Percentiles rank a stretch among this genome's conserved stretches.
phyloP scores from a whole-genome alignment of 306 rosid genomes.

The Chamaecrista fasciculata region DNA sequence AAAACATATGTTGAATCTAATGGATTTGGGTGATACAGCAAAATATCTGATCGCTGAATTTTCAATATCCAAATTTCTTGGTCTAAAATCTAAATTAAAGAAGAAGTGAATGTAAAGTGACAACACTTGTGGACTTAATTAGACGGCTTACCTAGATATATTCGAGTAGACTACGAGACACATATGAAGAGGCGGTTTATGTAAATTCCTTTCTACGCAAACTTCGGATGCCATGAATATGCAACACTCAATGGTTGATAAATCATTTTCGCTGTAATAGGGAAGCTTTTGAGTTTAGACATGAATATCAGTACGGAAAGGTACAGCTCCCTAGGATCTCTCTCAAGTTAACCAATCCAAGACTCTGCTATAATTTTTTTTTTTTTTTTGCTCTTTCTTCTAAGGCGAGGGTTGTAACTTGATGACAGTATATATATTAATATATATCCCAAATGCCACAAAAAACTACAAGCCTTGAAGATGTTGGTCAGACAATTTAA shows the following conservation, averaged over 20 bases:
- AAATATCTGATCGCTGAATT: neutral
- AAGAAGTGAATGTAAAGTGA: constrained; percentile 15
- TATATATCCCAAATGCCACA: no score
- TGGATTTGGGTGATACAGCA: neutral
- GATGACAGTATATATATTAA: no score
- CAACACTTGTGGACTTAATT: neutral
- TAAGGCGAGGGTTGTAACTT: no score
- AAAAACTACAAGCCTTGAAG: no score
- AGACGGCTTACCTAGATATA: constrained; percentile 21
- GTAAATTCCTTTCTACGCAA: constrained; percentile 12
- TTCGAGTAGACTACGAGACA: constrained; percentile 1
- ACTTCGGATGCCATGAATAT: neutral
- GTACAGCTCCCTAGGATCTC: neutral
- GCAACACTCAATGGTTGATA: constrained; percentile 23
- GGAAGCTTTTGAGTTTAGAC: neutral
- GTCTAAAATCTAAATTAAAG: no score
- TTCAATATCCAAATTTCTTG: neutral
- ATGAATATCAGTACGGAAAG: neutral
- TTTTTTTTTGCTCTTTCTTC: no score
- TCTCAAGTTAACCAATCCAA: neutral
- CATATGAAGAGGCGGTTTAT: neutral
- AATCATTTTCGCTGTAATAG: constrained; percentile 26
- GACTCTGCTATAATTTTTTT: no score
- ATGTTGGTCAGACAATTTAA: no score
- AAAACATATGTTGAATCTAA: neutral